phyloP scores from a whole-genome alignment of 192 early-diverging fungal species.

The Geosiphon pyriformis region DNA sequence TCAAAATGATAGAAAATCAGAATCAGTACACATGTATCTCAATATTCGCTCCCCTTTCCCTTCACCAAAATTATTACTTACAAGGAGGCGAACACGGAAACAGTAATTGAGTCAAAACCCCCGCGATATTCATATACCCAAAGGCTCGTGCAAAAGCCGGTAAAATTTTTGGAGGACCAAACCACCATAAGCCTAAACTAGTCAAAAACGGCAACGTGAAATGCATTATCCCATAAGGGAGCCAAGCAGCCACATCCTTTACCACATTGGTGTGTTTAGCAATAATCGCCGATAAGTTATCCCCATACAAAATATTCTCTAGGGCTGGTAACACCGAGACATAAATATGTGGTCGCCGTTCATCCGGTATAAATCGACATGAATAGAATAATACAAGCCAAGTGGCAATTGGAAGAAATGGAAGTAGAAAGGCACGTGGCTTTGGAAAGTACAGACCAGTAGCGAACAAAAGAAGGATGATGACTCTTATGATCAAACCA shows the following conservation, averaged over 20 bases:
- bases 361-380: conserved; percentile 45
- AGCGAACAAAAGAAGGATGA: conserved; percentile 29
- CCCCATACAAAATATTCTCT: conserved; percentile 65
- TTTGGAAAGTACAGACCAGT: conserved; percentile 36
- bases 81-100: conserved; percentile 68
- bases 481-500: conserved; percentile 27
- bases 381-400: conserved; percentile 55
- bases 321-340: conserved; percentile 59
- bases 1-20: conserved; percentile 2
- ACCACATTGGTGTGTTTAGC: conserved; percentile 43
- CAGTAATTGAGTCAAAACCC: conserved; percentile 61
- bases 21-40: no score
- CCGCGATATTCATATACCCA: conserved; percentile 64
- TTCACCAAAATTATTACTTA: conserved; percentile 28
- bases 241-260: conserved; percentile 59
- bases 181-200: conserved; percentile 38
- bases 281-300: conserved; percentile 57
- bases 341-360: conserved; percentile 55
- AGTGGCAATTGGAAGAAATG: conserved; percentile 48
- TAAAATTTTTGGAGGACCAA: conserved; percentile 46
- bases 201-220: conserved; percentile 62
- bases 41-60: no score
- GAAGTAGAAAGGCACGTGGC: conserved; percentile 44
- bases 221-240: conserved; percentile 72
- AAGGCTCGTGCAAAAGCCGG: conserved; percentile 53